These are phyloP conservation scores for Grosmannia huntii DNA, from an alignment of 2,329 filamentous ascomycete genomes.

Conservation along the genomic window DNA sequence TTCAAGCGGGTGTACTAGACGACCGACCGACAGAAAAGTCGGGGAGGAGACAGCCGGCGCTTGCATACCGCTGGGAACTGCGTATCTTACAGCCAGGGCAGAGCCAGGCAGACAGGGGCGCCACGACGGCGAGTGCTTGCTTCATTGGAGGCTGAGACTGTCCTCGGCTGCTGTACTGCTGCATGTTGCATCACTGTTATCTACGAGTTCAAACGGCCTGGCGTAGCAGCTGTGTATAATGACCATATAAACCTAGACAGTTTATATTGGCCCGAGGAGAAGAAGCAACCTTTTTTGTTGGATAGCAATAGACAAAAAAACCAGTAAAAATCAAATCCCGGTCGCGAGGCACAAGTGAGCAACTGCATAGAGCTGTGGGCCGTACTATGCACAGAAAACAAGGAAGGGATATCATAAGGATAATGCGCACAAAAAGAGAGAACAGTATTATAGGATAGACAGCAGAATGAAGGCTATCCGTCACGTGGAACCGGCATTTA, in stretches of 20 bases:
- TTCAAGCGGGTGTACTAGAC: constrained; percentile 86
- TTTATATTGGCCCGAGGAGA: neutral
- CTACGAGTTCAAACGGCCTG: neutral
- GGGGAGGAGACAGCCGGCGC: neutral
- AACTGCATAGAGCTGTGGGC: neutral
- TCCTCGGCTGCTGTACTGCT: neutral
- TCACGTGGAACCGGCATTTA: neutral
- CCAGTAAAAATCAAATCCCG: neutral
- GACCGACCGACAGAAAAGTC: neutral
- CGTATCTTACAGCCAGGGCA: no score
- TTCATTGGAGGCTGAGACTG: neutral
- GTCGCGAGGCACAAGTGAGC: no score
- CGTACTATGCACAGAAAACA: neutral
- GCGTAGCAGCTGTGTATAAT: neutral
- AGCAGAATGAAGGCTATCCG: no score
- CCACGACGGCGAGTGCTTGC: neutral
- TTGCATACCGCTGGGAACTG: no score
- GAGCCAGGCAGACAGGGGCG: no score
- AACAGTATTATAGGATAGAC: neutral
- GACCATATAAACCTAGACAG: neutral
- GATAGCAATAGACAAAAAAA: constrained; percentile 1
- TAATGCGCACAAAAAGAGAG: neutral
- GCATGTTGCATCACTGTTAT: neutral
- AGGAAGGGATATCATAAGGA: neutral
- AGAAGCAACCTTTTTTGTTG: neutral